Base-by-base conservation (phyloP, 495 filamentous ascomycete species). In the Bombardia bombarda region DNA sequence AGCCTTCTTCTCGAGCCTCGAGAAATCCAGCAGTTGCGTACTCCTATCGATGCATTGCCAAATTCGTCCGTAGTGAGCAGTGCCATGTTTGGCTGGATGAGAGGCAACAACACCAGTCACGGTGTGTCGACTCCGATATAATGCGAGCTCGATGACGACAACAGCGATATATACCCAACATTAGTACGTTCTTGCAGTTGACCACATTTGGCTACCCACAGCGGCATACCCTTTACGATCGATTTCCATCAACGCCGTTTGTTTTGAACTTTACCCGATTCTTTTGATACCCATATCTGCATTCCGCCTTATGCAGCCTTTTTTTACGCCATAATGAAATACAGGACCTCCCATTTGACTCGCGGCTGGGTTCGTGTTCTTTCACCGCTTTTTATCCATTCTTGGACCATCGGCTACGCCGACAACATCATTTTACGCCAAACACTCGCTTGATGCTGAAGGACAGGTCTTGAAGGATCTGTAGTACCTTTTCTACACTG, bases 1-100 rank as follows among this genome's bases (percentile, higher is more conserved):
- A 95, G 87, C 22, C 67, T 95, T 26, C 60, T 92, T 7, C 80
- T 97, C 14, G 92, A 98, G 52, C 92, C 92, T 7, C 71, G 87
- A 31, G 89, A 92, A 46, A 60, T 56, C 23, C 64, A 70, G 43
- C 61, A 71, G 23, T 60, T 69, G 33, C 64, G 59, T 3, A 72
- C 74, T 4, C 68, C 76, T 0, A 53, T 71, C 34, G 80, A 84
- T n/a, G 31, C 38, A 0, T 31, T 58, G 14, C 28, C 51, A 1
- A 34, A 14, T 13, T 24, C 42, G 13, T 19, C 33, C 17, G 16
- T 32, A 2, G 21, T 38, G 7, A 38, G 45, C 34, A 54, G 47
- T 32, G 46, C 50, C 50, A 58, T 62, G 60, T 62, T 62, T 40
- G 45, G 50, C 4, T 62, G 60, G 60, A 60, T 62, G 41, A 43